Percentiles rank a stretch among this genome's conserved stretches.
Conservation (phyloP, 352 stramenopile genomes). For the Pythium dissimile region DNA sequence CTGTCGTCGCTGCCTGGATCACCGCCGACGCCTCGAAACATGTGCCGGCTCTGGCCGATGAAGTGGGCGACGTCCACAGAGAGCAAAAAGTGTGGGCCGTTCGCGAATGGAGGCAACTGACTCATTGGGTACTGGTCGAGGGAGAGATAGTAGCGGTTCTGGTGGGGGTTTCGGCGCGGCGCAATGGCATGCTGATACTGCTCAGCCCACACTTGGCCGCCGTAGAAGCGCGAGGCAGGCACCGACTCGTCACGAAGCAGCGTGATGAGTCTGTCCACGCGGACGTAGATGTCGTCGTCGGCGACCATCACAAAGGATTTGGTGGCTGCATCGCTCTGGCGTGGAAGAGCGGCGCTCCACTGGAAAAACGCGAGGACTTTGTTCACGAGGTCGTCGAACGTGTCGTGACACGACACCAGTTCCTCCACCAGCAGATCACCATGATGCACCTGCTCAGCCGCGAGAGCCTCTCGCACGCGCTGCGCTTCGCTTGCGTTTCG, state of each 20-base stretch:
- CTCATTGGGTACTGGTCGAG: slow-evolving; percentile 24
- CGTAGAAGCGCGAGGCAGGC: slow-evolving; percentile 21
- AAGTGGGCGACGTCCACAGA: slow-evolving; percentile 30
- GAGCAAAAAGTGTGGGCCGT: slow-evolving; percentile 36
- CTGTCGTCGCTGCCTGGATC: neutral
- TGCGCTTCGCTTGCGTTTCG: neutral
- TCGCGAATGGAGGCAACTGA: slow-evolving; percentile 32
- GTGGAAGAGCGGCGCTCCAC: neutral
- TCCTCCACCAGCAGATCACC: slow-evolving; percentile 48
- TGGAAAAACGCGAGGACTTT: slow-evolving; percentile 57
- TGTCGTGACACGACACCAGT: slow-evolving; percentile 41
- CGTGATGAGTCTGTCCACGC: neutral
- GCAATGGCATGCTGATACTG: slow-evolving; percentile 18
- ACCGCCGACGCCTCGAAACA: slow-evolving; percentile 11
- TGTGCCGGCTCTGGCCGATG: slow-evolving; percentile 16
- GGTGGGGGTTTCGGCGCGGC: neutral
- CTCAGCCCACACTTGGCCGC: slow-evolving; percentile 33
- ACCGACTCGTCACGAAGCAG: neutral
- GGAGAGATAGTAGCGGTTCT: slow-evolving; percentile 18
- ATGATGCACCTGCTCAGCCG: slow-evolving; percentile 25
- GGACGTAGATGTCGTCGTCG: slow-evolving; percentile 54
- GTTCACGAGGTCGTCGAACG: slow-evolving; percentile 41
- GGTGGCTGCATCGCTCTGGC: slow-evolving; percentile 20
- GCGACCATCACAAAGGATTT: slow-evolving; percentile 36
- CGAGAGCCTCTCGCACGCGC: neutral